A percentile compares a stretch with the other conserved stretches of the same genome.
These are phyloP conservation scores for Sambucus nigra DNA, from an alignment of 129 eudicot genomes.

Conservation along the genomic window DNA sequence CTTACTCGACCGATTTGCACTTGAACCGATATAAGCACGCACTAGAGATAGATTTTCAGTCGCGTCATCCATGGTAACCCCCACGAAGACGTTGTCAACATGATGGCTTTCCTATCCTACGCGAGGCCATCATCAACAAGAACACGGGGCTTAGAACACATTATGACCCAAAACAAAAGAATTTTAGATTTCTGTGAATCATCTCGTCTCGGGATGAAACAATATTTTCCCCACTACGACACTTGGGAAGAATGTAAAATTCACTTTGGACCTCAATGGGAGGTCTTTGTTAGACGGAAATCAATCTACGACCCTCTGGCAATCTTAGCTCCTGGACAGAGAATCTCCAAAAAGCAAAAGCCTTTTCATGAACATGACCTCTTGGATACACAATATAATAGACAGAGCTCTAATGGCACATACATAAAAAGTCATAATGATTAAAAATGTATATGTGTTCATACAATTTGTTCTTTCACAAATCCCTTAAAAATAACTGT, in stretches of 20 bases:
- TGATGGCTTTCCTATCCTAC: constrained; percentile 68
- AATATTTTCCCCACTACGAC: constrained; percentile 75
- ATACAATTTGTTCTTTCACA: neutral
- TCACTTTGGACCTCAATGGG: constrained; percentile 83
- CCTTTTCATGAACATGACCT: constrained; percentile 20
- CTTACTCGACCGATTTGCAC: too few relatives aligned
- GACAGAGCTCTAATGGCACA: neutral
- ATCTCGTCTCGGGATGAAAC: constrained; percentile 54
- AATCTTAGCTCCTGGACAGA: constrained; percentile 90
- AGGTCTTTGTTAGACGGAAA: constrained; percentile 52
- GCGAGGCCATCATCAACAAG: constrained; percentile 82
- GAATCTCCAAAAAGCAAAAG: constrained; percentile 48
- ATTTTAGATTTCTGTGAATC: constrained; percentile 49
- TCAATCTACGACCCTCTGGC: constrained; percentile 69
- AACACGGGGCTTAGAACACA: constrained; percentile 56
- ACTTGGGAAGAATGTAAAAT: constrained; percentile 64
- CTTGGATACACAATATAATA: neutral
- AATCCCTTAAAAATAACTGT: neutral
- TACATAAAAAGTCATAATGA: constrained; percentile 4
- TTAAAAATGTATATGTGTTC: neutral
- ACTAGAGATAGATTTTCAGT: too few relatives aligned
- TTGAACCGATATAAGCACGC: too few relatives aligned
- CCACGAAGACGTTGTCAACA: constrained; percentile 74
- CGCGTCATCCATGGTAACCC: constrained; percentile 84
- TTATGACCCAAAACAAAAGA: constrained; percentile 50